Percentiles rank a stretch among this genome's conserved stretches.
Evolutionary conservation across 2,329 filamentous ascomycete species (phyloP).

Genomic region (Bertia moriformis): DNA sequence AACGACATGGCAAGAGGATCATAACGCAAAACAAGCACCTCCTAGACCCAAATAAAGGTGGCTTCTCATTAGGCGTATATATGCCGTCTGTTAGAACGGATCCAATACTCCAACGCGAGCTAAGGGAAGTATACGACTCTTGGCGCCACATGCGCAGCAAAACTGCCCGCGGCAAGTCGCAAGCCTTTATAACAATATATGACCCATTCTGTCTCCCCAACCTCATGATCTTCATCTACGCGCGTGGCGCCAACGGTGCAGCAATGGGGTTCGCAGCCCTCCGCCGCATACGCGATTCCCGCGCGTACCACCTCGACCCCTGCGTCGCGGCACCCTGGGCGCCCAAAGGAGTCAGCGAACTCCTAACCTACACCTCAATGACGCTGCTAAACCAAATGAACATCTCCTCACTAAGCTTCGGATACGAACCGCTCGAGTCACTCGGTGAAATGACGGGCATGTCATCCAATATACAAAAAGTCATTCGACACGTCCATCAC

Average conservation of each 20-base stretch:
- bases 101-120: conserved; percentile 12
- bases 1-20: conserved; percentile 18
- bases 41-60: conserved; percentile 15
- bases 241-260: conserved; percentile 10
- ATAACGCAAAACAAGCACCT: conserved; percentile 18
- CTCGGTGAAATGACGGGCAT: conserved; percentile 17
- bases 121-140: conserved; percentile 17
- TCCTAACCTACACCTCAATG: conserved; percentile 20
- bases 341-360: conserved; percentile 19
- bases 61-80: conserved; percentile 17
- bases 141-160: conserved; percentile 20
- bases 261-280: conserved; percentile 22
- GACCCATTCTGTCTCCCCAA: conserved; percentile 19
- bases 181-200: conserved; percentile 24
- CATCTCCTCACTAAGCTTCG: conserved; percentile 19
- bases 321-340: conserved; percentile 17
- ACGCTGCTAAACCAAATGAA: conserved; percentile 15
- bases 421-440: conserved; percentile 18
- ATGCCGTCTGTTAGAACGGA: conserved; percentile 14
- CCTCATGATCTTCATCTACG: conserved; percentile 24
- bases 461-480: conserved; percentile 8
- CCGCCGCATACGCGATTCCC: conserved; percentile 16
- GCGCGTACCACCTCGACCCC: conserved; percentile 24
- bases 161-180: conserved; percentile 8
- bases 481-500: conserved; percentile 15